These are phyloP conservation scores for Aspergillus indologenus DNA, from an alignment of 495 filamentous ascomycete species.

Conservation along the genomic window DNA sequence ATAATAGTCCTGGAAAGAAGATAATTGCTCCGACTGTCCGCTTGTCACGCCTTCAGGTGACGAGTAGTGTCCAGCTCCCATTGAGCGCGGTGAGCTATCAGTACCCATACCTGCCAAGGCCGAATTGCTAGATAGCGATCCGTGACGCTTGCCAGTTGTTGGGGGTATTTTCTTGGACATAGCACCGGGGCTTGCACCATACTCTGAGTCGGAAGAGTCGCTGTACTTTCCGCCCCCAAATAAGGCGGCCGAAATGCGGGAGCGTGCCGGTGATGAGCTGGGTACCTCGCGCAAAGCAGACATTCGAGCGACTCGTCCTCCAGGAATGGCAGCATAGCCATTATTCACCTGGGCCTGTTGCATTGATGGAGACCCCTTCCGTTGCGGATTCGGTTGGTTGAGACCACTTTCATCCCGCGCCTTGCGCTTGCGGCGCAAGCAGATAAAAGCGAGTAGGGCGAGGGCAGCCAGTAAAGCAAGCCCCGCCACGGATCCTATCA, in stretches of 20 bases:
- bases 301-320: constrained; percentile 92
- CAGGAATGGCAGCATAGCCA: constrained; percentile 73
- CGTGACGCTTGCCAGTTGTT: constrained; percentile 71
- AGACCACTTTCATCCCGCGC: constrained; percentile 64
- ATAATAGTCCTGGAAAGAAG: constrained; percentile 98
- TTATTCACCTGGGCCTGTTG: constrained; percentile 47
- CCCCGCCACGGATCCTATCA: constrained; percentile 74
- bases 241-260: constrained; percentile 37
- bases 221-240: constrained; percentile 53
- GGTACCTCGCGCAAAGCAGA: constrained; percentile 79
- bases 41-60: constrained; percentile 80
- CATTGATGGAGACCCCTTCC: constrained; percentile 55
- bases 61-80: constrained; percentile 71
- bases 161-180: constrained; percentile 57
- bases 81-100: constrained; percentile 69
- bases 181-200: constrained; percentile 74
- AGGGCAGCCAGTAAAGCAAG: constrained; percentile 64
- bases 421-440: constrained; percentile 55
- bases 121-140: constrained; percentile 87
- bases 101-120: constrained; percentile 65
- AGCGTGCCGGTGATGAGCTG: constrained; percentile 56
- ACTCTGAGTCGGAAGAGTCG: constrained; percentile 78
- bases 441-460: constrained; percentile 57
- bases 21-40: constrained; percentile 90
- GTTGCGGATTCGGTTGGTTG: constrained; percentile 81